Conservation (phyloP, 2,329 filamentous ascomycete species). For the Stemphylium vesicarium region DNA sequence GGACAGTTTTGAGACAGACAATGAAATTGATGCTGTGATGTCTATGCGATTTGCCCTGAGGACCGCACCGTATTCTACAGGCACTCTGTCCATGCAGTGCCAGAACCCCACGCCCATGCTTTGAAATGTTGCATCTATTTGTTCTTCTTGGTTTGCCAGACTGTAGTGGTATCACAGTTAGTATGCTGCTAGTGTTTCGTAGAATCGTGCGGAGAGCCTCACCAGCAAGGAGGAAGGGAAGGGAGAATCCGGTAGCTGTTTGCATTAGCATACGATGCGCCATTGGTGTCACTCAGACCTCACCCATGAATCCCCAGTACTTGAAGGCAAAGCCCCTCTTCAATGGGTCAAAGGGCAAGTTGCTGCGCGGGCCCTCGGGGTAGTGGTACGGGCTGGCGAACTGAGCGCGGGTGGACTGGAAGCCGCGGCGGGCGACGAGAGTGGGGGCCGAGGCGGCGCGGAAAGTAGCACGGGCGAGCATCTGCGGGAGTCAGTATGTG, state of each 20-base stretch:
- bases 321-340: slow-evolving; percentile 81
- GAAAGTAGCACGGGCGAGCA: slow-evolving; percentile 73
- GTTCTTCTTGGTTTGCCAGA: slow-evolving; percentile 73
- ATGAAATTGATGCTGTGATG: slow-evolving; percentile 46
- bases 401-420: slow-evolving; percentile 87
- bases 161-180: slow-evolving; percentile 49
- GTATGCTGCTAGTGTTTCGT: slow-evolving; percentile 8
- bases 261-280: slow-evolving; percentile 46
- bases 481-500: slow-evolving; percentile 62
- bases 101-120: slow-evolving; percentile 24
- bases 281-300: slow-evolving; percentile 40
- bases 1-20: slow-evolving; percentile 30
- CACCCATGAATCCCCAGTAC: slow-evolving; percentile 84
- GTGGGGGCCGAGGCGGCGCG: slow-evolving; percentile 67
- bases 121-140: slow-evolving; percentile 34
- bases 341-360: slow-evolving; percentile 96
- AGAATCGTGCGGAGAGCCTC: slow-evolving; percentile 43
- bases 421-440: slow-evolving; percentile 84
- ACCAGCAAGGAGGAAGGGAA: slow-evolving; percentile 70
- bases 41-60: slow-evolving; percentile 42
- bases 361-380: slow-evolving; percentile 91
- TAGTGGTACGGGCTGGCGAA: slow-evolving; percentile 96
- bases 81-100: slow-evolving; percentile 22
- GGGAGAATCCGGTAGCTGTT: slow-evolving; percentile 63
- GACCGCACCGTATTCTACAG: slow-evolving; percentile 44